Percentiles rank a stretch among this genome's conserved stretches.
Evolutionary conservation across 805 yeast species (phyloP).

Genomic region (Myxozyma sirexii): DNA sequence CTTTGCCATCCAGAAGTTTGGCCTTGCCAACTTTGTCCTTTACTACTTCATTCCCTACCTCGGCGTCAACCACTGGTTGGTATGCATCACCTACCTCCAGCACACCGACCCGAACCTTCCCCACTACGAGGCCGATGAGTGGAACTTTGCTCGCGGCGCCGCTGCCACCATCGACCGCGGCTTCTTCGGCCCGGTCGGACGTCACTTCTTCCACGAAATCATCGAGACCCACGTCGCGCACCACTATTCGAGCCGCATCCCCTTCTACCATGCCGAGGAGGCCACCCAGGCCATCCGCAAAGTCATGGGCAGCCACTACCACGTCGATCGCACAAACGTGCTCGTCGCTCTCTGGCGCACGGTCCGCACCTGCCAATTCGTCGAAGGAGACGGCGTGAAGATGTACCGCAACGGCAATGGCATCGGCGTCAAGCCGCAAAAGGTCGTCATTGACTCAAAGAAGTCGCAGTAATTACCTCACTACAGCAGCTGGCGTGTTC

Average conservation of each 20-base stretch:
- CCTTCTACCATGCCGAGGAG: conserved; percentile 68
- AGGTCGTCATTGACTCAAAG: conserved; percentile 5
- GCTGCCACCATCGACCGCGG: conserved; percentile 86
- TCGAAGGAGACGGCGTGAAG: conserved; percentile 67
- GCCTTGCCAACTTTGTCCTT: conserved; percentile 62
- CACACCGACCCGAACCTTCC: conserved; percentile 81
- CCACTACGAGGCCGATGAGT: conserved; percentile 71
- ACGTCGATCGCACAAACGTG: conserved; percentile 69
- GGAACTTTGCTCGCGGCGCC: conserved; percentile 84
- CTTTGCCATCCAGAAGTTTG: conserved; percentile 63
- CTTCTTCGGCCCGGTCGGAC: conserved; percentile 72
- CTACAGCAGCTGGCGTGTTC: not conserved
- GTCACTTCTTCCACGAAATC: conserved; percentile 80
- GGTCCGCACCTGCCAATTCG: conserved; percentile 68
- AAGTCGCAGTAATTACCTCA: conserved; percentile 16
- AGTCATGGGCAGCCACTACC: conserved; percentile 84
- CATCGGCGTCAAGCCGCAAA: conserved; percentile 47
- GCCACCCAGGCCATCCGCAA: conserved; percentile 71
- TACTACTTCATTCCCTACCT: conserved; percentile 78
- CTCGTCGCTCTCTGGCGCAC: conserved; percentile 61
- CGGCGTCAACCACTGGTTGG: conserved; percentile 88
- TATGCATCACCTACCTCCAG: conserved; percentile 80
- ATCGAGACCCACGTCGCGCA: conserved; percentile 89
- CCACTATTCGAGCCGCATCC: conserved; percentile 81
- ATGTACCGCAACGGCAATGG: conserved; percentile 78